These are phyloP conservation scores for Nematodospora anomalae DNA, from an alignment of 1,139 yeast genomes.

Conservation along the genomic window DNA sequence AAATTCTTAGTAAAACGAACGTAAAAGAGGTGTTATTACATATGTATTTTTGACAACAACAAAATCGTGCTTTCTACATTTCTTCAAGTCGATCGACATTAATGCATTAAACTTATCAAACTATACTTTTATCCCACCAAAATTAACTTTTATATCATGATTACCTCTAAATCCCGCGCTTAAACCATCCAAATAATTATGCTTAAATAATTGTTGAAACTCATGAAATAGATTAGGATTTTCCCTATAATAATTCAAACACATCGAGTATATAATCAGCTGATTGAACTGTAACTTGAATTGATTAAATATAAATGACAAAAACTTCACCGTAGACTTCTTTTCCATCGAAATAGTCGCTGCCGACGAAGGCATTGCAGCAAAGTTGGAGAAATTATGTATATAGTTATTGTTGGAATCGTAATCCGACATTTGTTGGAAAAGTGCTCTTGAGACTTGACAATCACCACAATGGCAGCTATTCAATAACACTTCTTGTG, in stretches of 20 bases:
- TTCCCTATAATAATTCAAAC: constrained; percentile 7
- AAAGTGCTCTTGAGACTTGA: constrained; percentile 4
- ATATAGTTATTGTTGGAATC: constrained; percentile 15
- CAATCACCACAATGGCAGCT: constrained; percentile 14
- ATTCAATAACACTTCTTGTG: constrained; percentile 10
- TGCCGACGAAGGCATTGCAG: neutral
- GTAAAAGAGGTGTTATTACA: too few relatives aligned
- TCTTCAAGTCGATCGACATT: too few relatives aligned
- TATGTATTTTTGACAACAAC: too few relatives aligned
- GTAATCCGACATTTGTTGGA: constrained; percentile 12
- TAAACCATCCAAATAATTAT: constrained; percentile 12
- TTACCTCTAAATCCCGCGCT: constrained; percentile 1
- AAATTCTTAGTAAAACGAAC: too few relatives aligned
- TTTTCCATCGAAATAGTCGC: constrained; percentile 8
- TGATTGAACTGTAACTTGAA: constrained; percentile 14
- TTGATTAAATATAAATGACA: constrained; percentile 11
- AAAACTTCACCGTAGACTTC: constrained; percentile 12
- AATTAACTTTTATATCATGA: constrained; percentile 9
- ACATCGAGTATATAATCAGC: constrained; percentile 13
- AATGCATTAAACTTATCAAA: too few relatives aligned
- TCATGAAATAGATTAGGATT: constrained; percentile 6
- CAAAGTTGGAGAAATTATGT: constrained; percentile 14
- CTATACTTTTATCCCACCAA: constrained; percentile 13
- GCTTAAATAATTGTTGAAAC: constrained; percentile 15
- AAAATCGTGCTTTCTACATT: too few relatives aligned